Evolutionary conservation across 2,329 filamentous ascomycete genomes (phyloP), one percentile per base, ranked within the genome.

Genomic region (Aspergillus fumigatus): DNA sequence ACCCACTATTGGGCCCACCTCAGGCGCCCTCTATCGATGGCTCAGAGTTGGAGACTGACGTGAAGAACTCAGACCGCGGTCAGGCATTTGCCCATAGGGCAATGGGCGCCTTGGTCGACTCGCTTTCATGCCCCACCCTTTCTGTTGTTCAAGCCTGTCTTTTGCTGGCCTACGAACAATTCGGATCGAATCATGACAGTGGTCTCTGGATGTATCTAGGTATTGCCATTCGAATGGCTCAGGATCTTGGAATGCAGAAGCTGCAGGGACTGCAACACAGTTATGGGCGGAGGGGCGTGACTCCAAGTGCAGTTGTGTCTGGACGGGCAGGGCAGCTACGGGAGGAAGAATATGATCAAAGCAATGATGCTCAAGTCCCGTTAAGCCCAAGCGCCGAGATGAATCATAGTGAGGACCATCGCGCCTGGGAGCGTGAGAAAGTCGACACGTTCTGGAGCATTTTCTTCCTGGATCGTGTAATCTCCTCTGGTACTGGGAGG

Each of bases 181-280:
- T 96, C 64, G 92, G 91, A 1, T 89, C 89, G 10, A 90, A 90
- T 62, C 89, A 92, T 65, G 92, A 96, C 67, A 95, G 90, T 70
- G 90, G 90, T 0, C 74, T 96, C 6, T 96, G 92, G 91, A 95
- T 96, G 90, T 96, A 95, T 68, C 79, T 96, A 1, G 92, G 91
- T 0, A 87, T 93, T 52, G 88, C 91, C 0, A 96, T 96, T 58
- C 86, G 91, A 4, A 89, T 92, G 85, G 88, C 88, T 0, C 84
- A 90, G 58, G 88, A 92, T 67, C 74, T 96, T 9, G 91, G 92
- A 0, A 79, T 96, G 61, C 89, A 93, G 63, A 95, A 92, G 61
- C 80, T 89, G 17, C 87, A 92, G 61, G 91, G 90, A 0, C 80
- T 95, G 43, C 81, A 77, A 57, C 80, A 82, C 54, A 80, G 79